Conservation (phyloP, 2,329 filamentous ascomycete species). For the Mycosphaerella sp. region DNA sequence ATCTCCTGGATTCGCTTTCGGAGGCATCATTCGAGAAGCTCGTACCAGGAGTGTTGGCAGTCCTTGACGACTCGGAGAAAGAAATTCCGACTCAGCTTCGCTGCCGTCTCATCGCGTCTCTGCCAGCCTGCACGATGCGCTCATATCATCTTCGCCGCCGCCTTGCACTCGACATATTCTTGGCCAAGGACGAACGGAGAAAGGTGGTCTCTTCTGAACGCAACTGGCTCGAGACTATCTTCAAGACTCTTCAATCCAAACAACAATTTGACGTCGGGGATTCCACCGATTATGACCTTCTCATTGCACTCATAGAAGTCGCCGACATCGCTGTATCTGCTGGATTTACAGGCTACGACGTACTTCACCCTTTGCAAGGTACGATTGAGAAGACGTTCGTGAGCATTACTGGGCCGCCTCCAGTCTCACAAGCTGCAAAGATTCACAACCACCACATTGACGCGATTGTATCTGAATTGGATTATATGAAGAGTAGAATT, state of each 20-base stretch:
- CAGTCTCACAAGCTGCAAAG: conserved; percentile 34
- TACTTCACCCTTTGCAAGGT: conserved; percentile 13
- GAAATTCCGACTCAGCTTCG: conserved; percentile 39
- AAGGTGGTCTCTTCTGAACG: background rate
- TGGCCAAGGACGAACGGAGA: conserved; percentile 32
- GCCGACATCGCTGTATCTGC: conserved; percentile 71
- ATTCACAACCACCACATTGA: conserved; percentile 69
- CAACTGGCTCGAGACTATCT: conserved; percentile 26
- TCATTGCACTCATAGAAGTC: conserved; percentile 60
- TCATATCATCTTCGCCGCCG: conserved; percentile 59
- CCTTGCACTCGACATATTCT: conserved; percentile 60
- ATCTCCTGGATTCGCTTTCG: conserved; percentile 21
- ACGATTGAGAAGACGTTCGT: background rate
- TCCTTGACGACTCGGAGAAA: conserved; percentile 5
- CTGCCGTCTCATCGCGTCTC: conserved; percentile 51
- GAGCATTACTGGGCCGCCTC: conserved; percentile 11
- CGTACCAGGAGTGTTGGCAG: conserved; percentile 11
- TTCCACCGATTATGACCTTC: conserved; percentile 60
- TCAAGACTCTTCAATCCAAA: conserved; percentile 19
- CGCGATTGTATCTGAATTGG: conserved; percentile 54
- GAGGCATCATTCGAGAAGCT: conserved; percentile 16
- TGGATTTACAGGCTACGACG: conserved; percentile 40
- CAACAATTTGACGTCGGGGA: conserved; percentile 50
- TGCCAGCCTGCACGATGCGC: conserved; percentile 50
- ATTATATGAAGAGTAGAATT: conserved; percentile 31